Evolutionary conservation across 768 basidiomycete species (phyloP).

Genomic region (Podaxis sp.): DNA sequence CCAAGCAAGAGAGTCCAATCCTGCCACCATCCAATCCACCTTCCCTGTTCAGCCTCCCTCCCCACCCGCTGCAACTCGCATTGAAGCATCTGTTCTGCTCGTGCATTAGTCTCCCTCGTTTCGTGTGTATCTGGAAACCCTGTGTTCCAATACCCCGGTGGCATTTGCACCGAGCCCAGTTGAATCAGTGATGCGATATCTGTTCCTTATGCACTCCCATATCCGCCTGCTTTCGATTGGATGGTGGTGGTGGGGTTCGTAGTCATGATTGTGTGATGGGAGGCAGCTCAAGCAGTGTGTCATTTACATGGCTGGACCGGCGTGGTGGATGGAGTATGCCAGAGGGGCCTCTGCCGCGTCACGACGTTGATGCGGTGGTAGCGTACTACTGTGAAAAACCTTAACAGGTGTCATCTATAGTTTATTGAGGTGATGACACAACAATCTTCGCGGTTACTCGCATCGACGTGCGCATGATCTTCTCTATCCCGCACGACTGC

Average conservation of each 20-base stretch:
- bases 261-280: conserved; percentile 9
- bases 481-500: conserved; percentile 71
- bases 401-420: background rate
- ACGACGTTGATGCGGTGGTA: conserved; percentile 69
- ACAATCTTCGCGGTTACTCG: conserved; percentile 81
- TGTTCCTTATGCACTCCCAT: conserved; percentile 59
- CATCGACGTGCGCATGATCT: conserved; percentile 64
- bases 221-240: conserved; percentile 21
- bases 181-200: conserved; percentile 70
- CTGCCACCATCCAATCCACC: conserved; percentile 31
- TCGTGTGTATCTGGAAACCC: conserved; percentile 89
- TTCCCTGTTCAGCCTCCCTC: conserved; percentile 52
- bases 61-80: conserved; percentile 60
- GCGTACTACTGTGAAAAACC: conserved; percentile 66
- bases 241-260: conserved; percentile 15
- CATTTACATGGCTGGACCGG: conserved; percentile 29
- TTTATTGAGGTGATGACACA: conserved; percentile 28
- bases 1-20: background rate
- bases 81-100: conserved; percentile 69
- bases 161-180: conserved; percentile 71
- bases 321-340: conserved; percentile 61
- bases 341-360: conserved; percentile 66
- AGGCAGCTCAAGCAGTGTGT: conserved; percentile 16
- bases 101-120: conserved; percentile 68
- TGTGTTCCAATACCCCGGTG: conserved; percentile 88